Base-by-base conservation (phyloP, 345 rosid species). In the Euphorbia pulcherrima region DNA sequence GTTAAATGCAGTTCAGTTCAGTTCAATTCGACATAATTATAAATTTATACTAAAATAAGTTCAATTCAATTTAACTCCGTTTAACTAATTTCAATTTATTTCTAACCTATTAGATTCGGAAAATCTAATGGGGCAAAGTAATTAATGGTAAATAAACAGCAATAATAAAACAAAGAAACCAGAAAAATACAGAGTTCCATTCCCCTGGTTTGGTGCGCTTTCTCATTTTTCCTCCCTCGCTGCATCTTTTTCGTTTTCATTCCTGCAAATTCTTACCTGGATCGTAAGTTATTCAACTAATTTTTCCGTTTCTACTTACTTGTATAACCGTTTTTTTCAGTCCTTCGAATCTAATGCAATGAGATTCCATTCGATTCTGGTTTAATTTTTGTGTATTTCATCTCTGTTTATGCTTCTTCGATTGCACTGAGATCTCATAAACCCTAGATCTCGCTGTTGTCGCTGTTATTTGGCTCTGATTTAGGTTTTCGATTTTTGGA, bases 401-500 rank as follows among this genome's bases (percentile, higher is more conserved):
- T 28, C 21, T 41, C 46, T 18, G 28, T 17, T 66, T 30, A 27
- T 30, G 72, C 30, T 51, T n/a, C n/a, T n/a, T n/a, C 73, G 65
- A 65, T 54, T 65, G 66, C 65, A 16, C 59, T 71, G 48, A 47
- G 72, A 65, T 74, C 56, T 70, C 53, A 59, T 56, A 75, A 78
- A 52, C 80, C 78, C 80, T 76, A 79, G 87, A 88, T 85, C 87
- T 84, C 60, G 74, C 57, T 59, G 12, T 50, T 48, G 26, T n/a
- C 53, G 62, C 29, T 50, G 13, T 12, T 66, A 16, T 57, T 11
- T 44, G 23, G 28, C 21, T 65, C 47, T 61, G 83, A 78, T 78
- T 84, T 63, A 60, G 81, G 69, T 69, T 67, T 68, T 67, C 69
- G 21, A 66, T 30, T 20, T n/a, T 73, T 70, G 84, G 90, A 82